Base-by-base conservation (phyloP, 371 early-diverging fungal genomes). In the Polyrhizophydium stewartii region DNA sequence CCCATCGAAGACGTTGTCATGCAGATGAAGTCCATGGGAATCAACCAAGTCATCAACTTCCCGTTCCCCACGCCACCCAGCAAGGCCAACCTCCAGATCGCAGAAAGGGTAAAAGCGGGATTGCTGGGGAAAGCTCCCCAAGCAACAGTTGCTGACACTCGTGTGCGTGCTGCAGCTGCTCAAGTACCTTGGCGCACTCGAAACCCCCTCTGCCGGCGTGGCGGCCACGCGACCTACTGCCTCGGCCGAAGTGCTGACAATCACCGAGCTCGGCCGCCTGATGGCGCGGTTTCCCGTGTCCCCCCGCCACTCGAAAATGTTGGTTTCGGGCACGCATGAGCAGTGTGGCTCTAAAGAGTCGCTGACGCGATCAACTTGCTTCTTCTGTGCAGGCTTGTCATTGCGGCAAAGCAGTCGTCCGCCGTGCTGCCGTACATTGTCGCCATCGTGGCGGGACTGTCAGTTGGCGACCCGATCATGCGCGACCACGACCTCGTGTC, bases 1-100 rank as follows among this genome's bases (percentile, higher is more conserved):
- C 96, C 98, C 21, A 92, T 99, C 46, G 97, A 98, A 74, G 92
- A 90, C 64, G 90, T 93, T 16, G 92, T 98, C 2, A 76, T 99
- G 53, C 89, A 87, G 67, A 96, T 99, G 94, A 97, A 98, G 76
- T 71, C 89, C 19, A 93, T 98, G 92, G 87, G 89, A 59, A 93
- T 99, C 61, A 88, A 94, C 60, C 90, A 94, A 59, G 92, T 98
- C 1, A 75, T 85, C 62, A 91, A 91, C 61, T 99, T 99, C 71
- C 98, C 98, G n/a, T 99, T 76, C 56, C 75, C 77, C 22, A 76
- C 78, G 22, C 73, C 74, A 9, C 78, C 81, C 9, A 69, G 67
- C 1, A 7, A 46, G 10, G 69, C 65, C 21, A 59, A 64, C 27
- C 55, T 81, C 50, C 33, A 56, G 24, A 60, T 60, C 13, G 77